A percentile compares a stretch with the other conserved stretches of the same genome.
Conservation (phyloP, 2,329 filamentous ascomycete genomes). For the Xylariaceae sp. region DNA sequence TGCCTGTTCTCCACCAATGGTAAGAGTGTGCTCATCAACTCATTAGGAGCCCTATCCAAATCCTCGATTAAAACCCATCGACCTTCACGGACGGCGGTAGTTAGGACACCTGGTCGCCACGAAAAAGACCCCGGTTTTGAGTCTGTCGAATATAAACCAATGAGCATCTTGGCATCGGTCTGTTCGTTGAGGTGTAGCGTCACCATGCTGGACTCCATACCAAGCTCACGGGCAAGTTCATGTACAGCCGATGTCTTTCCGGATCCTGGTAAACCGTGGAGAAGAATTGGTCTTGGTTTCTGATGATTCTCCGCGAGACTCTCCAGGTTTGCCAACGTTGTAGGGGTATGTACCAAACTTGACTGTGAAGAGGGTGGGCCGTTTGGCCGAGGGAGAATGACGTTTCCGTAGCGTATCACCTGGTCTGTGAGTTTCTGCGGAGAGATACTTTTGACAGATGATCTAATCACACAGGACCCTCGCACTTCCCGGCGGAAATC, state of each 20-base stretch:
- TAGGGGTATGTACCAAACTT: constrained; percentile 64
- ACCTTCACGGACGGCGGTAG: constrained; percentile 88
- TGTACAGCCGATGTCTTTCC: constrained; percentile 87
- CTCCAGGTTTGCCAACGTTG: constrained; percentile 68
- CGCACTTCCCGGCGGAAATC: constrained; percentile 40
- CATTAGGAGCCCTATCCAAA: constrained; percentile 87
- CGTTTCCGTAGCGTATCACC: constrained; percentile 61
- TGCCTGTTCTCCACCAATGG: constrained; percentile 92
- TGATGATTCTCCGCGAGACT: constrained; percentile 65
- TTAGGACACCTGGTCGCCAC: constrained; percentile 90
- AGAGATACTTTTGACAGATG: constrained; percentile 23
- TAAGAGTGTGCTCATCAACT: constrained; percentile 88
- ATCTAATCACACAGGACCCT: constrained; percentile 21
- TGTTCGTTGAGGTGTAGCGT: constrained; percentile 97
- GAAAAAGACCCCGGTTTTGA: constrained; percentile 82
- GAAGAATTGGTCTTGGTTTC: constrained; percentile 65
- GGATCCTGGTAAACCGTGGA: constrained; percentile 78
- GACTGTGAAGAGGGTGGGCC: constrained; percentile 45
- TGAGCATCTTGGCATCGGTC: constrained; percentile 92
- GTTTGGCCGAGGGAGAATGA: constrained; percentile 63
- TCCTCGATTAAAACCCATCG: constrained; percentile 98
- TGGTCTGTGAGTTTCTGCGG: constrained; percentile 51
- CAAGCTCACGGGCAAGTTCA: constrained; percentile 74
- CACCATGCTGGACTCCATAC: constrained; percentile 77
- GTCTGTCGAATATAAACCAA: constrained; percentile 90